phyloP scores from a whole-genome alignment of 2,329 filamentous ascomycete genomes.

The Volutella citrinella region DNA sequence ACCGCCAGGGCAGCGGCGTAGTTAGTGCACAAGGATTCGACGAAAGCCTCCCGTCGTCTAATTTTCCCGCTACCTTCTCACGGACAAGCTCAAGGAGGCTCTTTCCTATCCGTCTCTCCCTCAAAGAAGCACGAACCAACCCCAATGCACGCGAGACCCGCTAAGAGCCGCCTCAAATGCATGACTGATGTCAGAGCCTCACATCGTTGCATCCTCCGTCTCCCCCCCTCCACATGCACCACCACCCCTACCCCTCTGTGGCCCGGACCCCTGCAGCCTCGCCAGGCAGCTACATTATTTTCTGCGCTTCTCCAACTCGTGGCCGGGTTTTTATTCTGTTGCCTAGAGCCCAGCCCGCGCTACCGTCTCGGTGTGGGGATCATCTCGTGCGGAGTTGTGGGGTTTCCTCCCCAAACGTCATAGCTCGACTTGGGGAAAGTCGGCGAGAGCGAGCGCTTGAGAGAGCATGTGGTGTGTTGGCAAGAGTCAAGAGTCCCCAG shows the following conservation, averaged over 20 bases:
- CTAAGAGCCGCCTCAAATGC: too few species aligned
- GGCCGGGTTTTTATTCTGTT: constrained; percentile 12
- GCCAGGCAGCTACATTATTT: constrained; percentile 12
- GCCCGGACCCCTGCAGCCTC: not conserved
- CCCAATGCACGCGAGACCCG: not conserved
- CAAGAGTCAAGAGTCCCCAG: too few species aligned
- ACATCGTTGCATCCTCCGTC: constrained; percentile 11
- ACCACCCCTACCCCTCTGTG: too few species aligned
- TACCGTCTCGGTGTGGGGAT: too few species aligned
- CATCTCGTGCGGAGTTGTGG: constrained; percentile 5
- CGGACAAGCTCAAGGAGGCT: too few species aligned
- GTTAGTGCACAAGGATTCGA: too few species aligned
- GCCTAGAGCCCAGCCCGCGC: constrained; percentile 10
- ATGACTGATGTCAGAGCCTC: constrained; percentile 12
- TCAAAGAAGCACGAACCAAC: not conserved
- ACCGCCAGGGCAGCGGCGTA: too few species aligned
- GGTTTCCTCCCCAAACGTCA: constrained; percentile 5
- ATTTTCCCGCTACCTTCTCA: too few species aligned
- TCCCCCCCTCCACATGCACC: not conserved
- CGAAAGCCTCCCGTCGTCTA: too few species aligned
- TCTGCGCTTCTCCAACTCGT: not conserved
- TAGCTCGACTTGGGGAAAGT: constrained; percentile 6
- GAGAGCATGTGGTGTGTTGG: too few species aligned
- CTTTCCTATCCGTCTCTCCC: too few species aligned
- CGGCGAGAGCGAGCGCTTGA: too few species aligned